A percentile compares a stretch with the other conserved stretches of the same genome.
Evolutionary conservation across 805 yeast species (phyloP).

Genomic region (Kluyveromyces siamensis): DNA sequence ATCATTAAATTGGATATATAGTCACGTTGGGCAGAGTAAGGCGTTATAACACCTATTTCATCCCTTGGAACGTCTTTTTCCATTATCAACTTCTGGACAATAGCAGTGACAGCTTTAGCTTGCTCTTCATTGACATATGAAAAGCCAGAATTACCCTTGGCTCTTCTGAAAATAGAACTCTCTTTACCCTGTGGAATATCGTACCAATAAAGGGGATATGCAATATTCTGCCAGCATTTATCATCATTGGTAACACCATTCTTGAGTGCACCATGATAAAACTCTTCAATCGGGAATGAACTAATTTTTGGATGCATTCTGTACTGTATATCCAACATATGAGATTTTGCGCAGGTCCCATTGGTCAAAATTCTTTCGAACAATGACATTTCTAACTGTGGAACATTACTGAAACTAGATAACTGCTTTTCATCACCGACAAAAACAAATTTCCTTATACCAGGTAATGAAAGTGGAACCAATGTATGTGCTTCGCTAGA

Average conservation of each 20-base stretch:
- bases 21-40: constrained; percentile 71
- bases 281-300: constrained; percentile 45
- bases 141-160: constrained; percentile 39
- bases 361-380: constrained; percentile 59
- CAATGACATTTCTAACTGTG: constrained; percentile 54
- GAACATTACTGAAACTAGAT: constrained; percentile 62
- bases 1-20: constrained; percentile 43
- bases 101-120: constrained; percentile 37
- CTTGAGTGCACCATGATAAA: constrained; percentile 40
- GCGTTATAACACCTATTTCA: constrained; percentile 61
- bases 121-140: constrained; percentile 53
- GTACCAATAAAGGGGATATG: constrained; percentile 56
- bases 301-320: constrained; percentile 60
- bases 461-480: constrained; percentile 62
- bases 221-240: constrained; percentile 38
- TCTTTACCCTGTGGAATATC: constrained; percentile 43
- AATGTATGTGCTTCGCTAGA: constrained; percentile 65
- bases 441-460: constrained; percentile 56
- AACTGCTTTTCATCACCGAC: constrained; percentile 74
- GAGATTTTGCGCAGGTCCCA: constrained; percentile 51
- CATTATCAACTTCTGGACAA: constrained; percentile 41
- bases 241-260: constrained; percentile 53
- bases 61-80: constrained; percentile 42
- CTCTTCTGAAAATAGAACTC: constrained; percentile 36
- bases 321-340: constrained; percentile 62